Evolutionary conservation across 2,329 filamentous ascomycete species (phyloP).

Genomic region (Colletotrichum musicola): DNA sequence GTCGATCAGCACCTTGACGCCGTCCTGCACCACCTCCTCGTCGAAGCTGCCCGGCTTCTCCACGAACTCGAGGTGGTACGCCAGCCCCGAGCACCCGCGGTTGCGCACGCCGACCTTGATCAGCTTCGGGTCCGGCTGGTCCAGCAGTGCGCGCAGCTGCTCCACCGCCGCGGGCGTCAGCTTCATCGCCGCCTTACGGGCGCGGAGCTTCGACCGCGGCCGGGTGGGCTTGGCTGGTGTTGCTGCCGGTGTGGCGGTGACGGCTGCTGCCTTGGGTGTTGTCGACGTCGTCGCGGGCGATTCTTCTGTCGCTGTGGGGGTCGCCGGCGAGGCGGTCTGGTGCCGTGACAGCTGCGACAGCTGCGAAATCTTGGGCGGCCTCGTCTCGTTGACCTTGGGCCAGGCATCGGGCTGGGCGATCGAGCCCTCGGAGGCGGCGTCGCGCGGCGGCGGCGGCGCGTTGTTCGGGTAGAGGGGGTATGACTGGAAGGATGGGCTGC

Average conservation of each 20-base stretch:
- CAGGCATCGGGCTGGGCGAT: conserved; percentile 59
- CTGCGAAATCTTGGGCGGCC: conserved; percentile 53
- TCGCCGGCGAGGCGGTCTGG: conserved; percentile 30
- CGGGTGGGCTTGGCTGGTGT: conserved; percentile 50
- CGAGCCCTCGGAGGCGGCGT: conserved; percentile 60
- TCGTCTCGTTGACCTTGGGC: conserved; percentile 66
- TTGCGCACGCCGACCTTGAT: conserved; percentile 96
- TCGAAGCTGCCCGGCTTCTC: conserved; percentile 91
- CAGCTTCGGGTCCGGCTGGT: conserved; percentile 89
- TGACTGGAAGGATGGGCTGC: conserved; percentile 60
- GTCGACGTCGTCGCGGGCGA: conserved; percentile 8
- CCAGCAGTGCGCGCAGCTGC: conserved; percentile 81
- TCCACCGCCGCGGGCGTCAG: conserved; percentile 84
- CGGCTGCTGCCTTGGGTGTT: conserved; percentile 9
- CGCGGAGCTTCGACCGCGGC: conserved; percentile 70
- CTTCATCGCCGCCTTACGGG: conserved; percentile 89
- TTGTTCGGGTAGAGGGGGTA: conserved; percentile 61
- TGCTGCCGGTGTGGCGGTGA: conserved; percentile 28
- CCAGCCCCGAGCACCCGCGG: conserved; percentile 91
- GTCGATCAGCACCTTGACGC: conserved; percentile 94
- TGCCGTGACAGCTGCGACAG: conserved; percentile 33
- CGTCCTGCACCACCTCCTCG: conserved; percentile 94
- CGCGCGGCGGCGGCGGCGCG: conserved; percentile 54
- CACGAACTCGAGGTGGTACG: conserved; percentile 95
- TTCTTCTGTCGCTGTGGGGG: conserved; percentile 15